Conservation (phyloP, 75 land plant genomes). For the Pinus taeda region DNA sequence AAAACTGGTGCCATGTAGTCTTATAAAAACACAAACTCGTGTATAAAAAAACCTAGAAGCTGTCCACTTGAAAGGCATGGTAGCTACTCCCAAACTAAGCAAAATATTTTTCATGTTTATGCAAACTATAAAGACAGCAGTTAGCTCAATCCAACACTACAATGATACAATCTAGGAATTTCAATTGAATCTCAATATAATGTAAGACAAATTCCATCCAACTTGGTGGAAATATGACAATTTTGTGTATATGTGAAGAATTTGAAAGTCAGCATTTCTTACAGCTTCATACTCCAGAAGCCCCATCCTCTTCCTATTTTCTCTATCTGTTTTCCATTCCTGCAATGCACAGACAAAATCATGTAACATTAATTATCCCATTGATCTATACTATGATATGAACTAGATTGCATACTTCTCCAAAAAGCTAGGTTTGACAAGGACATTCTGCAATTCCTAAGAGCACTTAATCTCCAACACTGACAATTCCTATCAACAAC, state of each 20-base stretch:
- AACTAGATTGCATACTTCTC: neutral
- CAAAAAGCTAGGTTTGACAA: neutral
- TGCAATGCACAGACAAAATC: constrained; percentile 6
- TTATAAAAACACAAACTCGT: no score
- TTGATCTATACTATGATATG: neutral
- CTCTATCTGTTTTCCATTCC: constrained; percentile 32
- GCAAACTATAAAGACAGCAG: neutral
- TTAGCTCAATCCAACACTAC: neutral
- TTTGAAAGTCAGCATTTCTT: constrained; percentile 9
- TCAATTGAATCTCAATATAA: neutral
- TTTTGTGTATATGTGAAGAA: neutral
- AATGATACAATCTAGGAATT: neutral
- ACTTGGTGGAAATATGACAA: neutral
- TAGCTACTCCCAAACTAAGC: no score
- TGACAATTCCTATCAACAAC: no score
- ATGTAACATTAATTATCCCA: neutral
- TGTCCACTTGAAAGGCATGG: no score
- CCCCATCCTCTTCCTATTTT: constrained; percentile 25
- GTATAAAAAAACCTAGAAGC: no score
- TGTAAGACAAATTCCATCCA: neutral
- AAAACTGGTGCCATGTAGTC: no score
- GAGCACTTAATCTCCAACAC: neutral
- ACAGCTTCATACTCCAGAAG: constrained; percentile 51
- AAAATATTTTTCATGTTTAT: neutral
- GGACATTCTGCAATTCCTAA: neutral